Percentiles rank a stretch among this genome's conserved stretches.
phyloP scores from a whole-genome alignment of 1,284 basidiomycete species.

The Gymnopus androsaceus region DNA sequence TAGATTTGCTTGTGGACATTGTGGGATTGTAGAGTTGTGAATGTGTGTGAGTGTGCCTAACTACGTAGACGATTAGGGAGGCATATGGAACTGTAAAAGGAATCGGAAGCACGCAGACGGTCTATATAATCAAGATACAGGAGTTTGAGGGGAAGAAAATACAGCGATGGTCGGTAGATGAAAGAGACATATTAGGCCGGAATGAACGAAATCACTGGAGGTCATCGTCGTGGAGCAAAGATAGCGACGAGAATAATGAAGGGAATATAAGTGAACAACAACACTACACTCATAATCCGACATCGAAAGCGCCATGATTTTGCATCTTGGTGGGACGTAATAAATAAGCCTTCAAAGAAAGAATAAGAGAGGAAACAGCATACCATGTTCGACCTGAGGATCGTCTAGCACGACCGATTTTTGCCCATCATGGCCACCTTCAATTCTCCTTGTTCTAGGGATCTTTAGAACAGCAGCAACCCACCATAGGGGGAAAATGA shows the following conservation, averaged over 20 bases:
- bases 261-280: constrained; percentile 74
- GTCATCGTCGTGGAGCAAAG: constrained; percentile 42
- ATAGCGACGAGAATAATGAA: constrained; percentile 73
- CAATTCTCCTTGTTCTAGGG: constrained; percentile 59
- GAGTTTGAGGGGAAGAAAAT: neutral
- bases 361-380: constrained; percentile 28
- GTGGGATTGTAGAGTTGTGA: neutral
- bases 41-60: neutral
- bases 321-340: constrained; percentile 50
- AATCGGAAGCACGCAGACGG: too few species aligned
- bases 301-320: constrained; percentile 71
- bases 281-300: constrained; percentile 66
- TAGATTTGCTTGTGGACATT: neutral
- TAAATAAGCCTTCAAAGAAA: neutral
- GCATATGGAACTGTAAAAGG: too few species aligned
- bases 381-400: constrained; percentile 75
- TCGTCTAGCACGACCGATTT: constrained; percentile 75
- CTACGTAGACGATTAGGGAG: too few species aligned
- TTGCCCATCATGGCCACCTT: constrained; percentile 57
- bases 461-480: constrained; percentile 54
- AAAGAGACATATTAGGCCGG: neutral
- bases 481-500: constrained; percentile 80
- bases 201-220: neutral
- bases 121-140: constrained; percentile 5
- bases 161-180: neutral